Evolutionary conservation across 1,139 yeast genomes (phyloP).

Genomic region (Pichia norvegensis): DNA sequence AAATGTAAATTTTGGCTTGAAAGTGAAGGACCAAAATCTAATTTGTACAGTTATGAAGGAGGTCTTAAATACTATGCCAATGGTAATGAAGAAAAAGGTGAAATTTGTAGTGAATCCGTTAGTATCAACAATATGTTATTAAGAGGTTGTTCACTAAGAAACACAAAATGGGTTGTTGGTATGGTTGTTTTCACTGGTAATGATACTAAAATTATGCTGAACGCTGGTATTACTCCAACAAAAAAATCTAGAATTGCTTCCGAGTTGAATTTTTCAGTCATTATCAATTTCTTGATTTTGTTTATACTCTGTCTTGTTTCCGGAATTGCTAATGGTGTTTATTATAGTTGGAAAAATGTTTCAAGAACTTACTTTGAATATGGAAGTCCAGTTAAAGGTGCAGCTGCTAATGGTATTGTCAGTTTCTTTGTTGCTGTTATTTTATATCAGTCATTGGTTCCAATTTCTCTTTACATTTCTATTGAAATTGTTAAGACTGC

Average conservation of each 20-base stretch:
- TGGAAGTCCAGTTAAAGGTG: constrained; percentile 52
- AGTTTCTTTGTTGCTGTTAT: constrained; percentile 86
- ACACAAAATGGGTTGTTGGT: constrained; percentile 92
- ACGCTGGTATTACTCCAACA: constrained; percentile 89
- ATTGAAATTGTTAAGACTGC: constrained; percentile 91
- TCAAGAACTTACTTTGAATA: constrained; percentile 69
- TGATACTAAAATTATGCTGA: constrained; percentile 88
- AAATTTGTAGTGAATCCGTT: constrained; percentile 56
- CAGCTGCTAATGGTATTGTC: constrained; percentile 75
- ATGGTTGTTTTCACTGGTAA: constrained; percentile 82
- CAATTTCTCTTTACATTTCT: constrained; percentile 89
- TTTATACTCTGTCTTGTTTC: constrained; percentile 76
- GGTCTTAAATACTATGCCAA: constrained; percentile 56
- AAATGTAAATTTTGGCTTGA: constrained; percentile 76
- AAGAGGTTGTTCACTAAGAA: constrained; percentile 88
- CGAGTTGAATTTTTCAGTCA: constrained; percentile 74
- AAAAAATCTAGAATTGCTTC: constrained; percentile 76
- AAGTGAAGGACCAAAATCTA: constrained; percentile 83
- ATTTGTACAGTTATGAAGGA: constrained; percentile 81
- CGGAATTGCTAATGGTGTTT: constrained; percentile 76
- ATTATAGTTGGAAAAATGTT: constrained; percentile 43
- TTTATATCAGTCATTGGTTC: constrained; percentile 84
- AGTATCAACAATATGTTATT: constrained; percentile 71
- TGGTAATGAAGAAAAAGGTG: constrained; percentile 32
- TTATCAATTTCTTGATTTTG: constrained; percentile 66